Evolutionary conservation across 2,329 filamentous ascomycete species (phyloP), one percentile per base, ranked within the genome.

Genomic region (Coniochaeta ligniaria): DNA sequence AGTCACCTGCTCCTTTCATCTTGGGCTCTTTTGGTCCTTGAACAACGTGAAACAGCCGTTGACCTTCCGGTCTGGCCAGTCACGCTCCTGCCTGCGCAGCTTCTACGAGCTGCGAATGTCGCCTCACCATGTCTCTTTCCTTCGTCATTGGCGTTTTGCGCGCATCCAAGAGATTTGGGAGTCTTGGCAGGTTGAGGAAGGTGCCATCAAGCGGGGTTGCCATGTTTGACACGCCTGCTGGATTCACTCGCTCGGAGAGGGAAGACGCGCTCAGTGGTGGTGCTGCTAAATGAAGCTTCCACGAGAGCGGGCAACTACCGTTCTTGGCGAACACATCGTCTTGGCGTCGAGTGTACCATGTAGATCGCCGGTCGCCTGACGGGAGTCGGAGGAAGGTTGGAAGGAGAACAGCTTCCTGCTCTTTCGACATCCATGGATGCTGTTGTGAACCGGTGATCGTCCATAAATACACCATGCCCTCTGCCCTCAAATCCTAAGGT

Each of bases 151-250:
- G 47, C 47, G 47, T 52, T 17, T 31, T 31, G 22, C 3, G 1
- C 12, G 22, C 47, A 28, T 31, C 22, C 47, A 31, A 52, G 43
- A 47, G 43, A 47, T 47, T 47, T 47, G 26, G 14, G 47, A 28
- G 47, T 52, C 47, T 52, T 26, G 47, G 47, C 47, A 52, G n/a
- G 22, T 52, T 52, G 47, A 52, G 47, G 47, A 52, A 52, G 47
- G 47, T 52, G 47, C 47, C 47, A 52, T 52, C 47, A 52, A 52
- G 47, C 47, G 47, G 47, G 47, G 47, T 52, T n/a, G 47, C 47
- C 47, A 52, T 52, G 47, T 52, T 28, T 26, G 47, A 52, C 47
- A 52, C 47, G 12, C 47, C 47, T 52, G 12, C 47, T 52, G 47
- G 24, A 52, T 52, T 52, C 47, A 52, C 22, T 31, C 47, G 31